A percentile compares a stretch with the other conserved stretches of the same genome.
Conservation (phyloP, 2,329 filamentous ascomycete genomes). For the Diplocarpon mali region DNA sequence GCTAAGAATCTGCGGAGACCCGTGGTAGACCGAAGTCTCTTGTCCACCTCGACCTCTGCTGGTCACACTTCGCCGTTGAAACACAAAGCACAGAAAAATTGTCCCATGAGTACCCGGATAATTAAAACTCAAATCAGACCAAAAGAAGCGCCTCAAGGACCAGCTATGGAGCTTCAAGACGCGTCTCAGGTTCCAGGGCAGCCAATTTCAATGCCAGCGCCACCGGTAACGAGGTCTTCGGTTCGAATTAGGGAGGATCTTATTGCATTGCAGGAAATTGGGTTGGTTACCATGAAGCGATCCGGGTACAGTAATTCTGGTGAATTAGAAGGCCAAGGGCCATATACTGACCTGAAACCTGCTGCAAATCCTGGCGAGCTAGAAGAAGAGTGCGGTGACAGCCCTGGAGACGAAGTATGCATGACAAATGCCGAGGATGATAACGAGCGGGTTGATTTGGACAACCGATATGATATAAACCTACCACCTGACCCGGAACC, state of each 20-base stretch:
- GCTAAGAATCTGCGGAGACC: not conserved
- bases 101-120: too few relatives aligned
- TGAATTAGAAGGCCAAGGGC: not conserved
- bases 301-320: not conserved
- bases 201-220: not conserved
- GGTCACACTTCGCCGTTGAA: slow-evolving; percentile 1
- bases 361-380: not conserved
- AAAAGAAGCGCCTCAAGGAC: not conserved
- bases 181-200: too few relatives aligned
- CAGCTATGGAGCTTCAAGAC: not conserved
- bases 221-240: not conserved
- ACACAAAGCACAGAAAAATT: not conserved
- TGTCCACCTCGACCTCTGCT: not conserved
- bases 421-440: not conserved
- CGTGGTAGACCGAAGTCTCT: not conserved
- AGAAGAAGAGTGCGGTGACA: not conserved
- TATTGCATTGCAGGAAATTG: slow-evolving; percentile 2
- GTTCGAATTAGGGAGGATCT: not conserved
- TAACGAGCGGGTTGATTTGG: not conserved
- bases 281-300: slow-evolving; percentile 2
- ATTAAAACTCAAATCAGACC: not conserved
- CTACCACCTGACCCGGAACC: too few relatives aligned
- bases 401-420: not conserved
- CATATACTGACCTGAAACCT: not conserved
- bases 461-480: not conserved